Evolutionary conservation across 2,329 filamentous ascomycete genomes (phyloP).

Genomic region (Scedosporium dehoogii): DNA sequence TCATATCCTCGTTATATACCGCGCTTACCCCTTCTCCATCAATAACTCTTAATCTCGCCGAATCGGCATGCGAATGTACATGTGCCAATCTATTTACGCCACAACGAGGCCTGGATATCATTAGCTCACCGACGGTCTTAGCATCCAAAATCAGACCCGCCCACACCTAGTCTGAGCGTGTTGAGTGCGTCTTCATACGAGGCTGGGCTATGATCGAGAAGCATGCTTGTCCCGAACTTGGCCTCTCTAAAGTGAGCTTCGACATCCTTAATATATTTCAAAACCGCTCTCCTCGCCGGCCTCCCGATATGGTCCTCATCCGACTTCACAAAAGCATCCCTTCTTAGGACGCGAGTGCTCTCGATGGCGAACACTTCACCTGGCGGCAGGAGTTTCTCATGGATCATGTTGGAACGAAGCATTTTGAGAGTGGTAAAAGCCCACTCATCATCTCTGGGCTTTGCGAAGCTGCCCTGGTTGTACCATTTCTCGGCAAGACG

Average conservation of each 20-base stretch:
- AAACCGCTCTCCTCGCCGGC: conserved; percentile 57
- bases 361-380: conserved; percentile 69
- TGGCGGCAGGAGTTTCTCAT: conserved; percentile 60
- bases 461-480: conserved; percentile 20
- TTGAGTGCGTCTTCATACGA: conserved; percentile 62
- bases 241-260: conserved; percentile 61
- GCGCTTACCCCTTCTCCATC: no score
- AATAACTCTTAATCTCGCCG: no score
- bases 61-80: no score
- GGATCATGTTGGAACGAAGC: conserved; percentile 57
- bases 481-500: conserved; percentile 54
- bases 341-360: conserved; percentile 54
- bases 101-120: neutral
- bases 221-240: conserved; percentile 61
- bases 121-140: neutral
- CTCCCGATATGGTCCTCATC: conserved; percentile 44
- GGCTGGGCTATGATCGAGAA: conserved; percentile 66
- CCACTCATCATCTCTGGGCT: conserved; percentile 37
- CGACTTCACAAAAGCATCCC: conserved; percentile 49
- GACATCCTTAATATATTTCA: conserved; percentile 63
- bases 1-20: no score
- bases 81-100: no score
- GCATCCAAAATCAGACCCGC: conserved; percentile 14
- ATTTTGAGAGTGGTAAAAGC: conserved; percentile 56
- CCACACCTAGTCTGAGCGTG: conserved; percentile 42